These are phyloP conservation scores for Cucumis hystrix DNA, from an alignment of 306 rosid genomes.

Conservation along the genomic window DNA sequence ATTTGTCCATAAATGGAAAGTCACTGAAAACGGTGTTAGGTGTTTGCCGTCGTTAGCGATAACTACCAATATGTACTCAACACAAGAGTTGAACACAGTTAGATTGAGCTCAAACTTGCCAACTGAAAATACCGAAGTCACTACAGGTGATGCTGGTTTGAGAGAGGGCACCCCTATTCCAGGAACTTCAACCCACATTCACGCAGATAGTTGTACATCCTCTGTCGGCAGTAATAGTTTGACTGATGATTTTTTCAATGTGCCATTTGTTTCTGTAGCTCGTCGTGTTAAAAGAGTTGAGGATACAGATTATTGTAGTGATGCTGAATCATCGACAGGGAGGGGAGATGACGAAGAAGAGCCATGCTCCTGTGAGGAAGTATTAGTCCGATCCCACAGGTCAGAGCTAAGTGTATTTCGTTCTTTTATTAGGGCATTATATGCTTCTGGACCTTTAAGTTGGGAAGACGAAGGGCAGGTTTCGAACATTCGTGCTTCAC, in stretches of 20 bases:
- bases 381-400: slow-evolving; percentile 40
- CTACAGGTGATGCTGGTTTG: slow-evolving; percentile 2
- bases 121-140: not conserved
- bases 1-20: not conserved
- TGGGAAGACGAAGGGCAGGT: slow-evolving; percentile 78
- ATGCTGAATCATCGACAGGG: slow-evolving; percentile 48
- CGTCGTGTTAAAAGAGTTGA: slow-evolving; percentile 31
- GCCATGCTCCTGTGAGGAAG: slow-evolving; percentile 21
- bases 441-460: slow-evolving; percentile 79
- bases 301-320: slow-evolving; percentile 35
- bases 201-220: slow-evolving; percentile 37
- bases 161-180: not conserved
- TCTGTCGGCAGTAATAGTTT: slow-evolving; percentile 88
- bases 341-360: slow-evolving; percentile 23
- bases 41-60: not conserved
- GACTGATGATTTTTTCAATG: slow-evolving; percentile 18
- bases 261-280: slow-evolving; percentile 18
- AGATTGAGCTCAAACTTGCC: not conserved
- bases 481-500: slow-evolving; percentile 77
- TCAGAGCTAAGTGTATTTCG: slow-evolving; percentile 66
- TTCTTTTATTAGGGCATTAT: slow-evolving; percentile 46
- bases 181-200: slow-evolving; percentile 30
- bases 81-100: not conserved
- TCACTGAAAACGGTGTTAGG: not conserved
- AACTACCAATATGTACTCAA: not conserved